Evolutionary conservation across 140 eudicot genomes (phyloP), one percentile per base, ranked within the genome.

Genomic region (Senecio squalidus): DNA sequence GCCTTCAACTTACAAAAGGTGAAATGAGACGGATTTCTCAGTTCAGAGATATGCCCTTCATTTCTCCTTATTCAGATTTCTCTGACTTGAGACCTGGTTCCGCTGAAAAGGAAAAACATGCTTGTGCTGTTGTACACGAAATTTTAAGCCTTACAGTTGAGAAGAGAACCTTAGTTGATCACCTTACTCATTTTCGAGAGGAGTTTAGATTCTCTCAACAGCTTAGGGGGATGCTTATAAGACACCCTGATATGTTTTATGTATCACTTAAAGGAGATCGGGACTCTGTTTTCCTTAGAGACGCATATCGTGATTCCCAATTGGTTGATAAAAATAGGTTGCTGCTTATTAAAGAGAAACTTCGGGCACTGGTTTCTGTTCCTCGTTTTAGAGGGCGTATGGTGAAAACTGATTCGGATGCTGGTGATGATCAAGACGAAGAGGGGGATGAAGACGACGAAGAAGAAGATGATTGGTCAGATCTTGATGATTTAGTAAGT

Each of bases 181-280:
- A 88, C 65, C 78, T 93, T 13, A 93, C 99, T 33, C 99, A 93
- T 78, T 93, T 93, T 67, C 69, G 99, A 11, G 99, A 93, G 50
- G 99, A 88, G 70, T 93, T 93, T 70, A 80, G 95, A 60, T 93
- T 93, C 74, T 82, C 95, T 23, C 99, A 93, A 41, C 96, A 88
- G 74, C 80, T 93, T 50, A 74, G 99, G 25, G 96, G 96, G 68
- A 88, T 93, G 99, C 74, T 93, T 79, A 76, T 93, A 60, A 82
- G 99, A 80, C 99, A 93, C 76, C 99, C 99, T 22, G 99, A 93
- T 74, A 84, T 93, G 99, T 93, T 93, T 46, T 93, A 93, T 45
- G 86, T 93, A 0, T 93, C 99, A 0, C 76, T 93, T 15, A 93
- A 93, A 75, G 99, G 99, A 60, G 96, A 82, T 15, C 76, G 99